Percentiles rank a stretch among this genome's conserved stretches.
These are phyloP conservation scores for Xylaria nigripes DNA, from an alignment of 495 filamentous ascomycete genomes.

Conservation along the genomic window DNA sequence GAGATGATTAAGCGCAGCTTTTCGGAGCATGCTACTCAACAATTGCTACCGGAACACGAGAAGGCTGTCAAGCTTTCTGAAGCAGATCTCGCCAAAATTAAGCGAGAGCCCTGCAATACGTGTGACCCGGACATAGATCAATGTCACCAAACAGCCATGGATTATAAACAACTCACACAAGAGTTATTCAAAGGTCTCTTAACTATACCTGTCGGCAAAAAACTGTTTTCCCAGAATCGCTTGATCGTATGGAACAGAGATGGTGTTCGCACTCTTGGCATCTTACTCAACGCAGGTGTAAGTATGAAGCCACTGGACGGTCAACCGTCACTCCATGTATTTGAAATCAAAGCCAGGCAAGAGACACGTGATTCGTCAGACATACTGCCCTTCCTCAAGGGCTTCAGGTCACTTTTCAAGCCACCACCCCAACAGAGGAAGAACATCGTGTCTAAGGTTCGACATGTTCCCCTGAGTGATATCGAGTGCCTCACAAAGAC, in stretches of 20 bases:
- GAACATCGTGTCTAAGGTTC: constrained; percentile 55
- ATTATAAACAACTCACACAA: constrained; percentile 61
- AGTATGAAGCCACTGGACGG: constrained; percentile 44
- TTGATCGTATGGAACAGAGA: constrained; percentile 66
- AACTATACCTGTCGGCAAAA: constrained; percentile 66
- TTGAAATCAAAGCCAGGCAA: constrained; percentile 59
- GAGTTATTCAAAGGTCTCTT: constrained; percentile 67
- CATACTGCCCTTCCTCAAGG: constrained; percentile 66
- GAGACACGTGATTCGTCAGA: constrained; percentile 65
- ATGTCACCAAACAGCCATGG: constrained; percentile 73
- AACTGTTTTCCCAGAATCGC: constrained; percentile 63
- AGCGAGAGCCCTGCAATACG: constrained; percentile 70
- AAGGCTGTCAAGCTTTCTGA: constrained; percentile 89
- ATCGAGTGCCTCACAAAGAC: constrained; percentile 76
- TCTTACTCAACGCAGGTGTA: constrained; percentile 68
- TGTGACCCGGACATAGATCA: constrained; percentile 72
- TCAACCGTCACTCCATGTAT: constrained; percentile 61
- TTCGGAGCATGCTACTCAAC: constrained; percentile 97
- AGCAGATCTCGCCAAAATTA: constrained; percentile 80
- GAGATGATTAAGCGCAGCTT: constrained; percentile 99
- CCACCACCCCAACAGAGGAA: constrained; percentile 48
- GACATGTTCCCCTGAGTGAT: constrained; percentile 60
- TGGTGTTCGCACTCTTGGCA: constrained; percentile 67
- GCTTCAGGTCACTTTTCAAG: constrained; percentile 53
- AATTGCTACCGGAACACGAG: constrained; percentile 88